Evolutionary conservation across 768 basidiomycete genomes (phyloP).

Genomic region (Hericium rajendrae): DNA sequence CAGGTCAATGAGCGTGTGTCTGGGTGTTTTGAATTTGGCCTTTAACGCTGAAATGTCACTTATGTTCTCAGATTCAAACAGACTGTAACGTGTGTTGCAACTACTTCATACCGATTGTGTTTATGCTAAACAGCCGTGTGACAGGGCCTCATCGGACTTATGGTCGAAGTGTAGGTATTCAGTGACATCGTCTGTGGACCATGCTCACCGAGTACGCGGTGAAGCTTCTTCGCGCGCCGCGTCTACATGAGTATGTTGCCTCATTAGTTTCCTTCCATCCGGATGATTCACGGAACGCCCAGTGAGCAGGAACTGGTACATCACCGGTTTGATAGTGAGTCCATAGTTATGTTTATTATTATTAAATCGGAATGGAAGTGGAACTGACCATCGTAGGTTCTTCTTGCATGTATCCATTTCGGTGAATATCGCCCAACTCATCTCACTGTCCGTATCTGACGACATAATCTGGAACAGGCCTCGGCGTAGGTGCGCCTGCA

Average conservation of each 20-base stretch:
- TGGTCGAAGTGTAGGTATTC: neutral
- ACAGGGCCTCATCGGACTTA: neutral
- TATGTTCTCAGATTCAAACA: neutral
- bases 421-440: conserved; percentile 20
- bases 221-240: neutral
- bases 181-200: no score
- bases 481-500: conserved; percentile 15
- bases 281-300: neutral
- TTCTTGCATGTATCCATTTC: conserved; percentile 33
- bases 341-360: neutral
- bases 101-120: neutral
- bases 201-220: no score
- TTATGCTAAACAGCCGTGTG: neutral
- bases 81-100: neutral
- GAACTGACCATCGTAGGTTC: conserved; percentile 18
- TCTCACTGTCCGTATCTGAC: neutral
- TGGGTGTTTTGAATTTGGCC: neutral
- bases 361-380: neutral
- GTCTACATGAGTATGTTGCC: neutral
- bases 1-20: conserved; percentile 16
- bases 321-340: conserved; percentile 36
- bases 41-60: neutral
- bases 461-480: conserved; percentile 1
- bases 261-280: neutral
- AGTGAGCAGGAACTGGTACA: conserved; percentile 36